Evolutionary conservation across 2,329 filamentous ascomycete genomes (phyloP).

Genomic region (Hysterium pulicare): DNA sequence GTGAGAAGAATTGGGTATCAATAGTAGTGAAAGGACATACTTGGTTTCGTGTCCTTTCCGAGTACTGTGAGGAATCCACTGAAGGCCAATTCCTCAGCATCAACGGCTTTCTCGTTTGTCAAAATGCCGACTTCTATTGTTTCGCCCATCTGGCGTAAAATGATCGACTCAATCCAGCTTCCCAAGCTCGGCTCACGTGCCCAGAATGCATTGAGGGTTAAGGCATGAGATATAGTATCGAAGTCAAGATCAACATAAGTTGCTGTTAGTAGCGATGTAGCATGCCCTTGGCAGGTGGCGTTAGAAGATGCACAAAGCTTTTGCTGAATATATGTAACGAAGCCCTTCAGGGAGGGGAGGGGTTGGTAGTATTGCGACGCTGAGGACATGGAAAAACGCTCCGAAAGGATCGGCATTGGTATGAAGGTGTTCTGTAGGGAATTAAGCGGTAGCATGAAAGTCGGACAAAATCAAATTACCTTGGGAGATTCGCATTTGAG

Average conservation of each 20-base stretch:
- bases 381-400: constrained; percentile 60
- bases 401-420: constrained; percentile 52
- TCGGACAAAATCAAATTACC: constrained; percentile 30
- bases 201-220: constrained; percentile 67
- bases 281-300: constrained; percentile 49
- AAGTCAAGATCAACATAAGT: constrained; percentile 74
- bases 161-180: constrained; percentile 48
- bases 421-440: constrained; percentile 58
- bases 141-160: constrained; percentile 35
- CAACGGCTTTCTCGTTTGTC: constrained; percentile 60
- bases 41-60: constrained; percentile 67
- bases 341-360: constrained; percentile 54
- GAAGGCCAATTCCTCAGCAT: constrained; percentile 72
- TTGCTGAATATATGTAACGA: constrained; percentile 54
- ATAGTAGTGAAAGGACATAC: constrained; percentile 34
- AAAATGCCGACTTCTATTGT: constrained; percentile 81
- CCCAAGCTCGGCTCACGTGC: constrained; percentile 21
- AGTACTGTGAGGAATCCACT: constrained; percentile 76
- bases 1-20: background rate
- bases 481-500: constrained; percentile 54
- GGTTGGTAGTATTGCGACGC: constrained; percentile 69
- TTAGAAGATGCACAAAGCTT: constrained; percentile 51
- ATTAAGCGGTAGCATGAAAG: constrained; percentile 1
- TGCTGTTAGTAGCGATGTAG: constrained; percentile 51
- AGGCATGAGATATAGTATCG: constrained; percentile 62